Evolutionary conservation across 805 yeast genomes (phyloP).

Genomic region (Lipomyces anomalus): DNA sequence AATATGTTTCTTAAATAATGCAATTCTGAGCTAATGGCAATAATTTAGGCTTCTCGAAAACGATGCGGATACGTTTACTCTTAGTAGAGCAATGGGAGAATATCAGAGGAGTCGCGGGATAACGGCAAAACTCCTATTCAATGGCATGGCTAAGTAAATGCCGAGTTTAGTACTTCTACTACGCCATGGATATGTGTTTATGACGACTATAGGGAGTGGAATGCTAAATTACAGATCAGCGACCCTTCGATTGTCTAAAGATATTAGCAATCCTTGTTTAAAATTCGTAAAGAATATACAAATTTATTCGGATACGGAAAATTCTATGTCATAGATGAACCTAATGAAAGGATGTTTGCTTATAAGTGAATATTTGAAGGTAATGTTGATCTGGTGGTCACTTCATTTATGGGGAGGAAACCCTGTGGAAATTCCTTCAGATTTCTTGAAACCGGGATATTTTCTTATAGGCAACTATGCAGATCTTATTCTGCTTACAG

Average conservation of each 20-base stretch:
- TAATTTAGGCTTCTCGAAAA: too few relatives aligned
- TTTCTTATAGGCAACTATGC: too few relatives aligned
- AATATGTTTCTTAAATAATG: too few relatives aligned
- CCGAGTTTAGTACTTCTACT: conserved; percentile 44
- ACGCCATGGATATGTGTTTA: conserved; percentile 52
- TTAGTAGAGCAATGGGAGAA: conserved; percentile 3
- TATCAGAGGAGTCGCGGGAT: conserved; percentile 41
- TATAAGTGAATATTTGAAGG: neutral
- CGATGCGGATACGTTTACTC: too few relatives aligned
- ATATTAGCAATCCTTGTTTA: conserved; percentile 44
- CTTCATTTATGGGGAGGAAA: neutral
- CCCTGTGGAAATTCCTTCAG: too few relatives aligned
- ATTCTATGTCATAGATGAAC: neutral
- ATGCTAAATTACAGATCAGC: conserved; percentile 42
- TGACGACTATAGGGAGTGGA: conserved; percentile 46
- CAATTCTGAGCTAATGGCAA: too few relatives aligned
- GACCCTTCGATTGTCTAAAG: conserved; percentile 44
- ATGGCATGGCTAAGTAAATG: conserved; percentile 43
- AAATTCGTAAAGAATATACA: conserved; percentile 41
- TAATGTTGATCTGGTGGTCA: neutral
- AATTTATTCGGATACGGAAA: conserved; percentile 44
- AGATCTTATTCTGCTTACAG: too few relatives aligned
- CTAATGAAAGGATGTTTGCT: neutral
- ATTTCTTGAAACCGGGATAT: too few relatives aligned
- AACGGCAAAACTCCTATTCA: conserved; percentile 53